A percentile compares a stretch with the other conserved stretches of the same genome.
These are phyloP conservation scores for Xylaria intraflava DNA, from an alignment of 495 filamentous ascomycete genomes.

Conservation along the genomic window DNA sequence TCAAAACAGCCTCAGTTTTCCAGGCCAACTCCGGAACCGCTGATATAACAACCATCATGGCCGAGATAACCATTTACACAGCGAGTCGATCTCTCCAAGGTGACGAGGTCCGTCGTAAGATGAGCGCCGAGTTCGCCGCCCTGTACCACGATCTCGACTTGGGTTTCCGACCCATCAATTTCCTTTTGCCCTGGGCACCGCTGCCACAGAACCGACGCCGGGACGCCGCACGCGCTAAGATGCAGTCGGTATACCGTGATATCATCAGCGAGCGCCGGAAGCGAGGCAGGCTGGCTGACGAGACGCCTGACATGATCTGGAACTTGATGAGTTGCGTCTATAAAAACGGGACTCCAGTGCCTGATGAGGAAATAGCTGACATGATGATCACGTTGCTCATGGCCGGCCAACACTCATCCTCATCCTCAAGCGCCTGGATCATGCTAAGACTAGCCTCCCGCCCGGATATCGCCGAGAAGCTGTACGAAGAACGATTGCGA, in stretches of 20 bases:
- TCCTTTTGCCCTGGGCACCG: constrained; percentile 63
- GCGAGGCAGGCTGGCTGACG: constrained; percentile 17
- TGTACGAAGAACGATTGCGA: constrained; percentile 55
- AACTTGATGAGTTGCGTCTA: constrained; percentile 60
- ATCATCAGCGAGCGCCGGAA: constrained; percentile 52
- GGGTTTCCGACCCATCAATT: constrained; percentile 64
- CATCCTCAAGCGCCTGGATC: constrained; percentile 60
- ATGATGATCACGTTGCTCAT: constrained; percentile 75
- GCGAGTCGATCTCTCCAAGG: constrained; percentile 63
- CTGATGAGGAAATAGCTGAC: constrained; percentile 62
- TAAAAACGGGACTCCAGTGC: constrained; percentile 53
- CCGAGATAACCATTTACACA: constrained; percentile 64
- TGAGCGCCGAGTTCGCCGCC: constrained; percentile 53
- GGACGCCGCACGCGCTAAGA: constrained; percentile 55
- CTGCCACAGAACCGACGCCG: constrained; percentile 60
- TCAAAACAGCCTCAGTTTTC: constrained; percentile 44
- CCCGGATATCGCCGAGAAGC: constrained; percentile 52
- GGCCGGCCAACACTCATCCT: constrained; percentile 67
- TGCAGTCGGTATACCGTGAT: constrained; percentile 56
- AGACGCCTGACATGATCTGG: constrained; percentile 56
- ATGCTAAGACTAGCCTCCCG: constrained; percentile 57
- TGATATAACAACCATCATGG: constrained; percentile 50
- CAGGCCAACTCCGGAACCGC: constrained; percentile 46
- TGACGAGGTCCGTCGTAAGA: constrained; percentile 56
- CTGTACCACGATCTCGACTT: constrained; percentile 64